Evolutionary conservation across 257 asterid genomes (phyloP), one percentile per base, ranked within the genome.

Genomic region (Nyctanthes arbortristis): DNA sequence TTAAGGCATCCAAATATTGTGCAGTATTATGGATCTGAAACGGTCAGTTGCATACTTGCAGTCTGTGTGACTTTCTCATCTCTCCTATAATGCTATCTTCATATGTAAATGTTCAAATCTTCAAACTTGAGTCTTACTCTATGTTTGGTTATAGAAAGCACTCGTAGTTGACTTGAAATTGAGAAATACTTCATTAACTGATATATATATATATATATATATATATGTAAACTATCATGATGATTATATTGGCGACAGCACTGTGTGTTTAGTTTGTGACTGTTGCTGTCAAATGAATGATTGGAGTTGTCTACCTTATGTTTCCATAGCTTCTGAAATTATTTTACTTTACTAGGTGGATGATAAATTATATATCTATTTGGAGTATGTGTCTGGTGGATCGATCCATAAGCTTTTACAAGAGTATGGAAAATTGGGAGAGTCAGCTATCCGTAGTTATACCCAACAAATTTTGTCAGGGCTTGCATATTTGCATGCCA

Each of bases 361-460:
- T 49, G 99, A 94, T 78, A 87, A 71, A 76, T 84, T 94, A 57
- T 89, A 94, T 72, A 94, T 94, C 57, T 94, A 87, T 75, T 82
- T 94, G 82, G 99, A 94, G 79, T 93, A 90, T 70, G 97, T 90
- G 61, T 93, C 98, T 73, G 98, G 95, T 71, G 98, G 98, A 74
- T 93, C 98, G 76, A 93, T 93, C 76, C 85, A 90, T 71, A 93
- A 90, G 87, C 89, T 93, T 67, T 78, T 94, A 69, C 97, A 91
- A 77, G 97, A 94, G 40, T 94, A 94, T 77, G 99, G 99, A 59
- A 81, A 83, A 67, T 82, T 94, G 65, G 97, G 93, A 71, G 99
- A 94, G 77, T 81, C 96, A 72, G 99, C 93, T 39, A 89, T 94
- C 63, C 95, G 99, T 66, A 94, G 91, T 84, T 94, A 91, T 77